Percentiles rank a stretch among this genome's conserved stretches.
Evolutionary conservation across 2,329 filamentous ascomycete genomes (phyloP).

Genomic region (Aplosporella prunicola): DNA sequence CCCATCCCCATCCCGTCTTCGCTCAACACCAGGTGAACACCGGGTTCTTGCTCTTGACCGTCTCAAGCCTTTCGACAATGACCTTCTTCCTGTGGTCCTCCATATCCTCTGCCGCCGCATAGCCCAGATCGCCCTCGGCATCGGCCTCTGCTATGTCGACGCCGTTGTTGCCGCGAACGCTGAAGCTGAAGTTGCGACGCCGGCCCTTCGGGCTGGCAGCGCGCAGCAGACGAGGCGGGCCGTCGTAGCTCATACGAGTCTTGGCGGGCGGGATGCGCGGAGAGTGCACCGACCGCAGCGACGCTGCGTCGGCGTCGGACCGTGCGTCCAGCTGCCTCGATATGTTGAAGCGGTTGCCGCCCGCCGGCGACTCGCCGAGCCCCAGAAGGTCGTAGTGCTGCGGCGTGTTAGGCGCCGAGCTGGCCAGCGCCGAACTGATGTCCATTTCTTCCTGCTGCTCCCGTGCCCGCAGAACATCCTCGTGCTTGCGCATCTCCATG

Average conservation of each 20-base stretch:
- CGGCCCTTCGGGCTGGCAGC: slow-evolving; percentile 18
- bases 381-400: slow-evolving; percentile 59
- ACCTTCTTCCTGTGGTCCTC: slow-evolving; percentile 87
- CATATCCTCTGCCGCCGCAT: slow-evolving; percentile 87
- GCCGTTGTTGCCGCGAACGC: slow-evolving; percentile 23
- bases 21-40: slow-evolving; percentile 91
- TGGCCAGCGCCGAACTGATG: slow-evolving; percentile 62
- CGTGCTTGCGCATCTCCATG: slow-evolving; percentile 66
- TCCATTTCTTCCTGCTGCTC: slow-evolving; percentile 79
- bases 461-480: slow-evolving; percentile 22
- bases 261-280: slow-evolving; percentile 21
- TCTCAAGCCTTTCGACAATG: slow-evolving; percentile 91
- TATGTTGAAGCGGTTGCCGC: slow-evolving; percentile 39
- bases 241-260: slow-evolving; percentile 35
- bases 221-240: slow-evolving; percentile 22
- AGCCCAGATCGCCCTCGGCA: slow-evolving; percentile 85
- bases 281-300: no score
- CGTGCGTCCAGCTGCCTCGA: slow-evolving; percentile 37
- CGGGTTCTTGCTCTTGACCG: slow-evolving; percentile 89
- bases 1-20: not conserved
- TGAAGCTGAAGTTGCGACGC: slow-evolving; percentile 36
- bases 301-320: no score
- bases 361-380: slow-evolving; percentile 42
- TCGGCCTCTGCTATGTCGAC: slow-evolving; percentile 67
- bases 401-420: slow-evolving; percentile 32